Evolutionary conservation across 192 early-diverging fungal species (phyloP).

Genomic region (Funneliformis geosporum): DNA sequence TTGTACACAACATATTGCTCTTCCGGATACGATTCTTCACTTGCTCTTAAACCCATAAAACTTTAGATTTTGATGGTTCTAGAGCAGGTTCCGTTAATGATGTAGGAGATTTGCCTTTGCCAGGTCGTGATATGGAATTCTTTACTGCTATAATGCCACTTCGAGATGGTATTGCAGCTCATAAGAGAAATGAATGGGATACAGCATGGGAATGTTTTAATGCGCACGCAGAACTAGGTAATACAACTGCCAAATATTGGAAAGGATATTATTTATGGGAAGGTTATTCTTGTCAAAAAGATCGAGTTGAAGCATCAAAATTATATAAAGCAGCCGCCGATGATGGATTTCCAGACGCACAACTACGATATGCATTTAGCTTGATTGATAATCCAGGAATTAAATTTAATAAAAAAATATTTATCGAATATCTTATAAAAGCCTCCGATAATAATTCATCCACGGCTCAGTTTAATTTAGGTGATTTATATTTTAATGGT

Average conservation of each 20-base stretch:
- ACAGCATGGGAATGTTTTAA: constrained; percentile 26
- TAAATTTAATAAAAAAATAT: no score
- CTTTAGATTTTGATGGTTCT: neutral
- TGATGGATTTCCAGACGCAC: constrained; percentile 19
- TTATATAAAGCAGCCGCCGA: constrained; percentile 24
- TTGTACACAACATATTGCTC: neutral
- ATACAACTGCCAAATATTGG: constrained; percentile 12
- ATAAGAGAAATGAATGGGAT: no score
- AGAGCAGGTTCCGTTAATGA: neutral
- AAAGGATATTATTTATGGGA: constrained; percentile 28
- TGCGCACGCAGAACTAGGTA: neutral
- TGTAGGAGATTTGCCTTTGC: neutral
- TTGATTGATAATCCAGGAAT: neutral
- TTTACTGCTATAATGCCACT: neutral
- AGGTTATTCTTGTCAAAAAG: neutral
- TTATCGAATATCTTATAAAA: no score
- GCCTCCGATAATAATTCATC: neutral
- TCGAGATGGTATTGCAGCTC: no score
- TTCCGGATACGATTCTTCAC: neutral
- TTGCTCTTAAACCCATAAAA: neutral
- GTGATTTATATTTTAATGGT: neutral
- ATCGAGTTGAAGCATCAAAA: neutral
- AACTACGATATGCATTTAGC: constrained; percentile 1
- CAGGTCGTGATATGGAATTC: neutral
- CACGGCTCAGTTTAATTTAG: constrained; percentile 9